phyloP scores from a whole-genome alignment of 306 rosid species.

The Prunus fruticosa region DNA sequence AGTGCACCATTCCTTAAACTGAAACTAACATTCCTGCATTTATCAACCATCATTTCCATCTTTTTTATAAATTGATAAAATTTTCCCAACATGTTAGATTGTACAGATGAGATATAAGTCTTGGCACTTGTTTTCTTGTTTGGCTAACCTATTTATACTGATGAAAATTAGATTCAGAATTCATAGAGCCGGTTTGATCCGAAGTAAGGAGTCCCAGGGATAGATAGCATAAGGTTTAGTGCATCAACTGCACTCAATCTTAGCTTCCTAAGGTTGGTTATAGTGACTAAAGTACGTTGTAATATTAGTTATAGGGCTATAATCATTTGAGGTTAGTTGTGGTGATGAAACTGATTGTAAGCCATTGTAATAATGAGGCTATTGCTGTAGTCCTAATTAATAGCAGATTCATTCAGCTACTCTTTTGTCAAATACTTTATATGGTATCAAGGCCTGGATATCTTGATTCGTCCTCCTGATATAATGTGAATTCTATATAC shows the following conservation, averaged over 20 bases:
- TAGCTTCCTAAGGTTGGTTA: not conserved
- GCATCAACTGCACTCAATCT: not conserved
- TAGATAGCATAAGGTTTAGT: not conserved
- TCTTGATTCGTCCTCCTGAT: not conserved
- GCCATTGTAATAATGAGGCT: no score
- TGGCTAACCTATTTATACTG: not conserved
- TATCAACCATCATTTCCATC: no score
- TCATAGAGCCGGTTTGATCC: not conserved
- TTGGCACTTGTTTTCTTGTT: not conserved
- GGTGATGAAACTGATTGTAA: no score
- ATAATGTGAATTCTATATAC: not conserved
- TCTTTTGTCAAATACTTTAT: not conserved
- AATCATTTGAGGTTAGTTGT: no score
- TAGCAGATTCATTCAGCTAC: not conserved
- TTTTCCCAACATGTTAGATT: no score
- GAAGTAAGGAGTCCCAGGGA: not conserved
- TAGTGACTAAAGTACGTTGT: not conserved
- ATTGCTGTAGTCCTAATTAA: not conserved
- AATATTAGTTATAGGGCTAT: no score
- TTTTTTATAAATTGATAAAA: no score
- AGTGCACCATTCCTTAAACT: no score
- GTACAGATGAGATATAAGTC: not conserved
- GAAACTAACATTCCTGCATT: no score
- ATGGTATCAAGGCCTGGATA: not conserved
- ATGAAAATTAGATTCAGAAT: not conserved